phyloP scores from a whole-genome alignment of 768 basidiomycete genomes.

The Boletus bicolor region DNA sequence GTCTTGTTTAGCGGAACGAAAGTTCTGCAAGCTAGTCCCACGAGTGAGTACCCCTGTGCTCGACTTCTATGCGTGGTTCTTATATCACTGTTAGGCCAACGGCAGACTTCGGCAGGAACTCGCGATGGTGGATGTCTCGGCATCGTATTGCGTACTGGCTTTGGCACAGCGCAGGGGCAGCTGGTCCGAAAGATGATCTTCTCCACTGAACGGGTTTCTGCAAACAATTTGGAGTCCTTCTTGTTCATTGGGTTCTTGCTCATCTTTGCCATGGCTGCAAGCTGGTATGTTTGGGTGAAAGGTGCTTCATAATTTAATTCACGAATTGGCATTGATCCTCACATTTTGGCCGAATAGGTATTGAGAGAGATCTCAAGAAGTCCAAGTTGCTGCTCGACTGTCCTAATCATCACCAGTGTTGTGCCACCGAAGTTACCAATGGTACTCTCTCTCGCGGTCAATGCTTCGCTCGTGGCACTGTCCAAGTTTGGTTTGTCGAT shows the following conservation, averaged over 20 bases:
- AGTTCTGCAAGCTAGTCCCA: conserved; percentile 72
- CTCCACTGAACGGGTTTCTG: conserved; percentile 93
- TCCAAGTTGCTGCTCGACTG: conserved; percentile 92
- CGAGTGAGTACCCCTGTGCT: conserved; percentile 30
- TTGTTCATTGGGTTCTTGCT: conserved; percentile 97
- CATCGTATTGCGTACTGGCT: conserved; percentile 90
- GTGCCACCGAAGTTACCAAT: conserved; percentile 98
- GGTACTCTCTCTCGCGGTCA: conserved; percentile 95
- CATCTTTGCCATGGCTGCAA: conserved; percentile 96
- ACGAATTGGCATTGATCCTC: neutral
- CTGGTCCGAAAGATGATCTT: conserved; percentile 99
- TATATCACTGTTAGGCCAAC: conserved; percentile 21
- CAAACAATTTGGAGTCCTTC: conserved; percentile 95
- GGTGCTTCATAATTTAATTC: conserved; percentile 44
- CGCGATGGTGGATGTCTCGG: conserved; percentile 94
- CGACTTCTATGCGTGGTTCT: neutral
- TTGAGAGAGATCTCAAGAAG: conserved; percentile 90
- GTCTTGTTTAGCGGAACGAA: conserved; percentile 98
- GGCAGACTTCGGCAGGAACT: conserved; percentile 50
- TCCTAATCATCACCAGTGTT: conserved; percentile 94
- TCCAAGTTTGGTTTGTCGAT: conserved; percentile 78
- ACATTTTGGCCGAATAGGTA: conserved; percentile 46
- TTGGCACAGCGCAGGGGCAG: conserved; percentile 96
- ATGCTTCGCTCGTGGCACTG: conserved; percentile 88
- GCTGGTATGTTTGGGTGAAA: conserved; percentile 98